Percentiles rank a stretch among this genome's conserved stretches.
phyloP scores from a whole-genome alignment of 305 asterid species.

The Ilex paraguariensis region DNA sequence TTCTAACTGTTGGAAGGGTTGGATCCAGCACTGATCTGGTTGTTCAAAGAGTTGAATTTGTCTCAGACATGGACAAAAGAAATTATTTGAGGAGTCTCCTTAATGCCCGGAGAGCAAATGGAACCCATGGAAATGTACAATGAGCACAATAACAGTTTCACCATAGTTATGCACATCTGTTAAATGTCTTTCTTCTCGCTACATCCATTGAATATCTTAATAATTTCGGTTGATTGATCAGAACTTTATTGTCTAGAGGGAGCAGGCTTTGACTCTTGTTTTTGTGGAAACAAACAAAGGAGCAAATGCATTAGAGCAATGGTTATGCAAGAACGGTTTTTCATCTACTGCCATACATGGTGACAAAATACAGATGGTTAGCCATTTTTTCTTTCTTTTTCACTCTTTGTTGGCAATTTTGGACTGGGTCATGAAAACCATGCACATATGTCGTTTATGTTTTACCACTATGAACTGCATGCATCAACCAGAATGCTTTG shows the following conservation, averaged over 20 bases:
- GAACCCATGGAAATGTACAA: constrained; percentile 53
- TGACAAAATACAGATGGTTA: constrained; percentile 61
- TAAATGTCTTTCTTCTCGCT: too few relatives aligned
- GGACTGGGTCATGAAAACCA: too few relatives aligned
- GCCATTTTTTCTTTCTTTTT: neutral
- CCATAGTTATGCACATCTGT: too few relatives aligned
- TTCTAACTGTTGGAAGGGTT: constrained; percentile 88
- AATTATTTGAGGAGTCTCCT: constrained; percentile 88
- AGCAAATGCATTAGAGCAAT: constrained; percentile 65
- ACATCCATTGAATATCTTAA: too few relatives aligned
- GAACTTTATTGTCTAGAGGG: too few relatives aligned
- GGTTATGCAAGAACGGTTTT: constrained; percentile 58
- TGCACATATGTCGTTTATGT: too few relatives aligned
- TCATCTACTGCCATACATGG: constrained; percentile 78
- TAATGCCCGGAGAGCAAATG: constrained; percentile 70
- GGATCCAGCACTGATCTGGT: constrained; percentile 89
- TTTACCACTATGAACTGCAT: too few relatives aligned
- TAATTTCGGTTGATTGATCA: too few relatives aligned
- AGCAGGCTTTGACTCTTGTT: constrained; percentile 50
- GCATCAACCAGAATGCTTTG: too few relatives aligned
- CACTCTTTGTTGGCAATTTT: too few relatives aligned
- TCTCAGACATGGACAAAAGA: constrained; percentile 76
- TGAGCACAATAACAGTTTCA: too few relatives aligned
- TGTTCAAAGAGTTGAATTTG: constrained; percentile 83
- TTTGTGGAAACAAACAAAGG: constrained; percentile 81